Evolutionary conservation across 2,329 filamentous ascomycete species (phyloP).

Genomic region (Salinomyces thailandicus): DNA sequence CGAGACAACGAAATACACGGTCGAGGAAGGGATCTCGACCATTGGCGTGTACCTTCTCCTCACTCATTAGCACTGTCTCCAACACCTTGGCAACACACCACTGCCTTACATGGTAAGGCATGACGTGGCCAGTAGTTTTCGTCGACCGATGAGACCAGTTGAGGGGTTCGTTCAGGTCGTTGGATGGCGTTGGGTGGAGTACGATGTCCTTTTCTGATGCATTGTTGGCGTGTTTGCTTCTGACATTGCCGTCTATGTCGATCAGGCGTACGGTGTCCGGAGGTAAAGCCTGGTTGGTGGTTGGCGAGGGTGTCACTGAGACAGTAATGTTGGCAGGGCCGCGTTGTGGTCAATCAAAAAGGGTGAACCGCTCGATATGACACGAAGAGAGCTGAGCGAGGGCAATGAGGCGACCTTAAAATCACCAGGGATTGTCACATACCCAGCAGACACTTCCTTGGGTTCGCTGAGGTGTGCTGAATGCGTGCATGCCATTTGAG

Average conservation of each 20-base stretch:
- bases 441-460: neutral
- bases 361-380: too few species aligned
- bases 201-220: constrained; percentile 16
- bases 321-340: too few species aligned
- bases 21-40: constrained; percentile 38
- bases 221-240: constrained; percentile 27
- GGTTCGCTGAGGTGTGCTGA: neutral
- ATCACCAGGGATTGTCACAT: too few species aligned
- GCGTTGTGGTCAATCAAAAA: too few species aligned
- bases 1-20: constrained; percentile 40
- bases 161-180: constrained; percentile 37
- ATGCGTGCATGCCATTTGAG: too few species aligned
- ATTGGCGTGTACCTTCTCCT: constrained; percentile 34
- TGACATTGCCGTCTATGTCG: constrained; percentile 28
- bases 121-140: constrained; percentile 33
- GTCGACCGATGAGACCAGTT: constrained; percentile 34
- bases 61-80: neutral
- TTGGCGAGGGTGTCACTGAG: too few species aligned
- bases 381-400: too few species aligned
- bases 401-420: too few species aligned
- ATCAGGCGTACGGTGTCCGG: constrained; percentile 36
- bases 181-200: constrained; percentile 27
- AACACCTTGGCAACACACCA: too few species aligned
- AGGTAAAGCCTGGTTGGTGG: too few species aligned
- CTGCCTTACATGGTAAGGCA: constrained; percentile 21